These are phyloP conservation scores for Plasmopara muralis DNA, from an alignment of 352 stramenopile species.

Conservation along the genomic window DNA sequence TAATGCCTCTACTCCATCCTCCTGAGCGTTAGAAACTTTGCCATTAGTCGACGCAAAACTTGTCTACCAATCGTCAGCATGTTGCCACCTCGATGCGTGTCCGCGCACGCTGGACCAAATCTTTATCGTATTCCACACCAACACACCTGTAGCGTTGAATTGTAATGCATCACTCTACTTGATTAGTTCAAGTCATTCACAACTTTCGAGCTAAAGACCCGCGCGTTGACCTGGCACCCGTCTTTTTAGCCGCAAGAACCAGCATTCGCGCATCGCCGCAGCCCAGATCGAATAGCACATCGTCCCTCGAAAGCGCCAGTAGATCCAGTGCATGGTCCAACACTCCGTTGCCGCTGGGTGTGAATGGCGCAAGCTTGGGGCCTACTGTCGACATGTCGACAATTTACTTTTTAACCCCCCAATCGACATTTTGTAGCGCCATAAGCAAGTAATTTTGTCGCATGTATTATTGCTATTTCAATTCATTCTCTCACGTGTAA, in stretches of 20 bases:
- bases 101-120: constrained; percentile 43
- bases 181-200: not conserved
- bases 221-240: constrained; percentile 26
- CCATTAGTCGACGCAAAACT: constrained; percentile 4
- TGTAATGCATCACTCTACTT: not conserved
- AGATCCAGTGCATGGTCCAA: constrained; percentile 56
- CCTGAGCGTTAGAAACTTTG: constrained; percentile 20
- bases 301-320: constrained; percentile 38
- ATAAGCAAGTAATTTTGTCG: not conserved
- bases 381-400: constrained; percentile 13
- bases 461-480: not conserved
- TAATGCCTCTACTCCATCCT: constrained; percentile 29
- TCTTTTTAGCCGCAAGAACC: constrained; percentile 45
- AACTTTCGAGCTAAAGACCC: not conserved
- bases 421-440: not conserved
- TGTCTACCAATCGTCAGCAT: constrained; percentile 1
- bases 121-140: constrained; percentile 71
- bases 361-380: constrained; percentile 76
- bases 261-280: constrained; percentile 74
- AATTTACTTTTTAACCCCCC: too few relatives aligned
- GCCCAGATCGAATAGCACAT: constrained; percentile 73
- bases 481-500: too few relatives aligned
- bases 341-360: constrained; percentile 61
- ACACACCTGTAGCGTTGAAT: constrained; percentile 35
- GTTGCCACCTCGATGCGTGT: constrained; percentile 34